Evolutionary conservation across 2,329 filamentous ascomycete species (phyloP).

Genomic region (Pestalotiopsis fici): DNA sequence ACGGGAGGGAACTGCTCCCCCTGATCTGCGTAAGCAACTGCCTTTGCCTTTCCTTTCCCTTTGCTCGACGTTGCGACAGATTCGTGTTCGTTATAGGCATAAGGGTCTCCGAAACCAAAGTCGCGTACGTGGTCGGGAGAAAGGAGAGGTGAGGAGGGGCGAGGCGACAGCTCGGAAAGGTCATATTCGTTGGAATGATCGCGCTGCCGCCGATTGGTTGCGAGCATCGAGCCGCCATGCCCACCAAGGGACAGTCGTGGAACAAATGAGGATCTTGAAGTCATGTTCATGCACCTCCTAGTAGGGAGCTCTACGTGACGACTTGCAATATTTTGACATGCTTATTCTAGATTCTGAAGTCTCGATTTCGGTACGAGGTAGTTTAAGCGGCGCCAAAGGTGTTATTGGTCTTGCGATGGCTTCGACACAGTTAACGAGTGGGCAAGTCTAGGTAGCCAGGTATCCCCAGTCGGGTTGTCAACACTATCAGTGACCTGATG

Average conservation of each 20-base stretch:
- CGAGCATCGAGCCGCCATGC: conserved; percentile 14
- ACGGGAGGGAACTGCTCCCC: conserved; percentile 11
- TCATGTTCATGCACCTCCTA: conserved; percentile 18
- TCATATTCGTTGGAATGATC: conserved; percentile 25
- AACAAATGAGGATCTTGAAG: conserved; percentile 23
- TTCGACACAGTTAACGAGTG: neutral
- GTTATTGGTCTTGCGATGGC: neutral
- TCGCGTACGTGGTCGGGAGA: conserved; percentile 15
- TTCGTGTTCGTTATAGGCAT: neutral
- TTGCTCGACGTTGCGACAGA: conserved; percentile 5
- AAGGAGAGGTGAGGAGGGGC: conserved; percentile 27
- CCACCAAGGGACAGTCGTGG: conserved; percentile 26
- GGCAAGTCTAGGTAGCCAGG: neutral
- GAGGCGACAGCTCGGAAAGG: conserved; percentile 29
- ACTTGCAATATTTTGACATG: neutral
- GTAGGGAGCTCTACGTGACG: neutral
- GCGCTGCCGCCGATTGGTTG: conserved; percentile 18
- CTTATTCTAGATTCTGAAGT: neutral
- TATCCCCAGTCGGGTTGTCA: neutral
- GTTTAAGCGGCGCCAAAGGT: neutral
- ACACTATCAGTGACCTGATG: neutral
- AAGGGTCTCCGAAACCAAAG: conserved; percentile 4
- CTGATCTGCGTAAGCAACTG: conserved; percentile 19
- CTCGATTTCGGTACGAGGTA: neutral
- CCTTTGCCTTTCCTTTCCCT: conserved; percentile 21